These are phyloP conservation scores for Herpetomonas tarakana DNA, from an alignment of 208 protist genomes.

Conservation along the genomic window DNA sequence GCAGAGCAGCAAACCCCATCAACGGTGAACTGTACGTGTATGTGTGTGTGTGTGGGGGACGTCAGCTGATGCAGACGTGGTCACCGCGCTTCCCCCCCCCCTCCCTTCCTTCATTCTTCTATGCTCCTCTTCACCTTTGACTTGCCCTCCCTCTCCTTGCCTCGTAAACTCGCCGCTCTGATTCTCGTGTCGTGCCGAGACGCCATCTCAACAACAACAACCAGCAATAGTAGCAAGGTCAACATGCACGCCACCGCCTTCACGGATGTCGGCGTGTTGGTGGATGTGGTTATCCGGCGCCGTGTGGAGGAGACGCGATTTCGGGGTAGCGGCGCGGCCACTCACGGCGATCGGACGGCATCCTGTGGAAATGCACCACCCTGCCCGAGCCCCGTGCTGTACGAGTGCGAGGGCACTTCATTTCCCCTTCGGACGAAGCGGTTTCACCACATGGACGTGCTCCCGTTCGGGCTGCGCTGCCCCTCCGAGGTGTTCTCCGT, in stretches of 20 bases:
- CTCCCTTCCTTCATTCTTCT: too few species aligned
- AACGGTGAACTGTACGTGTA: too few species aligned
- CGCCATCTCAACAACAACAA: slow-evolving; percentile 1
- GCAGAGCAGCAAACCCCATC: too few species aligned
- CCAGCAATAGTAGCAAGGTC: neutral
- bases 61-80: too few species aligned
- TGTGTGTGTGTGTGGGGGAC: too few species aligned
- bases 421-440: slow-evolving; percentile 26
- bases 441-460: slow-evolving; percentile 60
- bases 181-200: too few species aligned
- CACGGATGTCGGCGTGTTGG: slow-evolving; percentile 34
- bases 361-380: too few species aligned
- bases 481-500: slow-evolving; percentile 45
- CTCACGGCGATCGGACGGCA: neutral
- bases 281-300: slow-evolving; percentile 26
- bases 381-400: slow-evolving; percentile 19
- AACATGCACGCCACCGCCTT: slow-evolving; percentile 38
- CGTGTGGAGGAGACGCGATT: neutral
- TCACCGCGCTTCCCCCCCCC: too few species aligned
- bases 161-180: too few species aligned
- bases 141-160: too few species aligned
- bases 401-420: slow-evolving; percentile 36
- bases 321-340: too few species aligned
- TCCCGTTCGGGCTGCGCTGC: slow-evolving; percentile 50
- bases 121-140: too few species aligned